Evolutionary conservation across 176 grass and related monocot species (phyloP), one percentile per base, ranked within the genome.

Genomic region (Melocanna baccifera): DNA sequence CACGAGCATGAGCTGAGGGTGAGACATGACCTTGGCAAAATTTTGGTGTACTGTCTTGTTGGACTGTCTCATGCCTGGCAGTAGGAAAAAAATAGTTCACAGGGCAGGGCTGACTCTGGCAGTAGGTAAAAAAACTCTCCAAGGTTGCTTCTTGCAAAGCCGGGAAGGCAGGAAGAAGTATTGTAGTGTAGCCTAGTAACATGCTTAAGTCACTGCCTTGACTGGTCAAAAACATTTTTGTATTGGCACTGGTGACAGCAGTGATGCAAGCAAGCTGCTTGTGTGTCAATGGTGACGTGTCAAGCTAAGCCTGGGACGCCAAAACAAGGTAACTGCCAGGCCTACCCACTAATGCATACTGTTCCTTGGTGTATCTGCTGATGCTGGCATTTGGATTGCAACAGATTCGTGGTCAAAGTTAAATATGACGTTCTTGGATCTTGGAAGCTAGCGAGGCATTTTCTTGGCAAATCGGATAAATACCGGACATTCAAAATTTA

Each of bases 161-260:
- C 23, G 32, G 47, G 28, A 66, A 53, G 1, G 37, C 37, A 39
- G 82, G 59, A n/a, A 23, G 32, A 14, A 34, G 37, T 15, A 57
- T 39, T 68, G 71, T 69, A 28, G 43, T 59, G 41, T 58, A 45
- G n/a, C 12, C 14, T 56, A 83, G 87, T 55, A 81, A 43, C 63
- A 65, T 76, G 45, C 42, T 16, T 74, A 28, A 28, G 32, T 41
- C 61, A 76, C 51, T 83, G 79, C 67, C 68, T 84, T 90, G 91
- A 84, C 83, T 70, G 79, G 86, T 86, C 90, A 86, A 85, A 62
- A 5, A 26, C 80, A 82, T 55, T n/a, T n/a, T 74, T 73, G 75
- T 82, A 83, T 86, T 56, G 80, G 11, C 80, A 28, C 29, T 10
- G 45, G 48, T 25, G 73, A 41, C 66, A 73, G 58, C 20, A 9